Evolutionary conservation across 2,329 filamentous ascomycete species (phyloP).

Genomic region (Ophiostoma australiae): DNA sequence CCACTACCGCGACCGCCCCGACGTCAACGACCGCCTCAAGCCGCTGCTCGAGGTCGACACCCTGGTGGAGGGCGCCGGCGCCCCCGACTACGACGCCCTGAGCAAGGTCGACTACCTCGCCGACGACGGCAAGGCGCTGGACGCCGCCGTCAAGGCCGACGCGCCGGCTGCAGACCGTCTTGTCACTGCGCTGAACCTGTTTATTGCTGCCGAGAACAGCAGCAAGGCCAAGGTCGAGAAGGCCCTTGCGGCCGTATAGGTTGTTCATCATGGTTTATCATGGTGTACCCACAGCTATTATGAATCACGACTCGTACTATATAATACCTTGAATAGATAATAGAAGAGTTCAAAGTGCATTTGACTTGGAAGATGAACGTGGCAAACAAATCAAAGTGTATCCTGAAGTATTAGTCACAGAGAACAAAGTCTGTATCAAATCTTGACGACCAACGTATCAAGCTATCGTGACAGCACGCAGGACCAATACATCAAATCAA

Average conservation of each 20-base stretch:
- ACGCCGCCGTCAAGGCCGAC: slow-evolving; percentile 41
- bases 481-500: too few relatives aligned
- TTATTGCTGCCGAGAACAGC: slow-evolving; percentile 33
- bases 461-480: too few relatives aligned
- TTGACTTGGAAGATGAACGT: too few relatives aligned
- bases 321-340: neutral
- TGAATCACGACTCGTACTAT: neutral
- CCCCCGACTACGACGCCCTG: slow-evolving; percentile 12
- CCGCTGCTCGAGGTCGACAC: slow-evolving; percentile 39
- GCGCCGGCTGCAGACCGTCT: slow-evolving; percentile 37
- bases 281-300: too few relatives aligned
- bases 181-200: slow-evolving; percentile 39
- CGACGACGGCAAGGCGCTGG: slow-evolving; percentile 41
- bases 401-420: neutral
- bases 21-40: slow-evolving; percentile 35
- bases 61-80: slow-evolving; percentile 34
- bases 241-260: slow-evolving; percentile 24
- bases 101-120: slow-evolving; percentile 45
- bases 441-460: too few relatives aligned
- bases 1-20: slow-evolving; percentile 36
- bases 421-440: too few relatives aligned
- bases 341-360: too few relatives aligned
- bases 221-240: slow-evolving; percentile 34
- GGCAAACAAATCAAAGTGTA: neutral
- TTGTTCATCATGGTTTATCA: too few relatives aligned